Evolutionary conservation across 306 rosid species (phyloP).

Genomic region (Lathyrus tuberosus): DNA sequence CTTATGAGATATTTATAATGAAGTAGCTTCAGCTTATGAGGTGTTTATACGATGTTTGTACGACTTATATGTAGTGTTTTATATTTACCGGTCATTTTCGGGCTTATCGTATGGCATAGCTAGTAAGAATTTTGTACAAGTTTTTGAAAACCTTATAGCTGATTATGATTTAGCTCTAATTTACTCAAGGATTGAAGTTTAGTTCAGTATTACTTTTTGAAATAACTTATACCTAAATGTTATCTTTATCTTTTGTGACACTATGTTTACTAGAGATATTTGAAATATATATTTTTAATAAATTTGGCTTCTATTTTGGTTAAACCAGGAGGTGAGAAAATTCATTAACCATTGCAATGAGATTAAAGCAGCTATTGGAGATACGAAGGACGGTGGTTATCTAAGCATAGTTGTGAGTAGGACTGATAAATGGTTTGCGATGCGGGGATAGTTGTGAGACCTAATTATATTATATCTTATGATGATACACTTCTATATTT

Average conservation of each 20-base stretch:
- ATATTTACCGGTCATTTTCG: neutral
- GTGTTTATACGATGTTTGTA: neutral
- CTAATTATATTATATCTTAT: constrained; percentile 33
- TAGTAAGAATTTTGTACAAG: neutral
- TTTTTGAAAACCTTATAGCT: neutral
- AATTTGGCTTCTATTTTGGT: constrained; percentile 10
- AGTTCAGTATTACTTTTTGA: too few relatives aligned
- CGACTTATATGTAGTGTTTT: neutral
- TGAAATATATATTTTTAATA: neutral
- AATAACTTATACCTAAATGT: neutral
- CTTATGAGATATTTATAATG: neutral
- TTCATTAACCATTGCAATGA: constrained; percentile 91
- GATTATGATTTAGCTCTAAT: neutral
- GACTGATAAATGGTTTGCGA: constrained; percentile 45
- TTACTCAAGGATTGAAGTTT: too few relatives aligned
- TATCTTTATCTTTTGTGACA: neutral
- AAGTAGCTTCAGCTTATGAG: neutral
- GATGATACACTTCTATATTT: constrained; percentile 14
- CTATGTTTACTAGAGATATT: neutral
- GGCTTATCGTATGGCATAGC: neutral
- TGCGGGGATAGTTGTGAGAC: constrained; percentile 18
- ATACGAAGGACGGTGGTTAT: constrained; percentile 86
- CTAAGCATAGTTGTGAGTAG: constrained; percentile 56
- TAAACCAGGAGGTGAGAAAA: constrained; percentile 81
- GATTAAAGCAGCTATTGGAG: constrained; percentile 78